A percentile compares a stretch with the other conserved stretches of the same genome.
These are phyloP conservation scores for Phytophthora boehmeriae DNA, from an alignment of 352 stramenopile genomes.

Conservation along the genomic window DNA sequence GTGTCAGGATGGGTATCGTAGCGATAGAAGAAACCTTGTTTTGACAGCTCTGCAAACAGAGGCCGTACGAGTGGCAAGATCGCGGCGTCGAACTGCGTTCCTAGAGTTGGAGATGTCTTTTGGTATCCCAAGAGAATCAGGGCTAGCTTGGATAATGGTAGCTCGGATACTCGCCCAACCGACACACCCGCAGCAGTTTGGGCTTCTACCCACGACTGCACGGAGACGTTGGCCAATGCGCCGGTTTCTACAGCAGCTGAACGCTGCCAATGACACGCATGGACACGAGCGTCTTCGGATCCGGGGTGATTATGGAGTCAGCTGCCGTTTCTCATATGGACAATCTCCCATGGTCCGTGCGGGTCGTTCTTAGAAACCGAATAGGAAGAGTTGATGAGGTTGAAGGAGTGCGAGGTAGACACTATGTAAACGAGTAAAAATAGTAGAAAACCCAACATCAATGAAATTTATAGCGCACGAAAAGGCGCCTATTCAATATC, in stretches of 20 bases:
- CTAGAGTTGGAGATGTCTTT: constrained; percentile 19
- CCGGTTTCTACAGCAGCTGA: background rate
- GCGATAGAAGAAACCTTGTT: constrained; percentile 8
- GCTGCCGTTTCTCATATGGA: too few relatives aligned
- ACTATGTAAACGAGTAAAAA: background rate
- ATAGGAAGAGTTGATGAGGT: background rate
- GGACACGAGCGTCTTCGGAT: background rate
- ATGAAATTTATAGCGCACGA: too few relatives aligned
- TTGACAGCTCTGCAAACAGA: constrained; percentile 1
- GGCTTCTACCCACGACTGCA: constrained; percentile 7
- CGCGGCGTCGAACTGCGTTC: constrained; percentile 5
- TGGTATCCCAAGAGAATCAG: constrained; percentile 5
- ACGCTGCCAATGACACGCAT: background rate
- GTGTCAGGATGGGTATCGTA: constrained; percentile 5
- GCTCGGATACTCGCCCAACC: constrained; percentile 16
- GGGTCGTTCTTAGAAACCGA: background rate
- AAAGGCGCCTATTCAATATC: too few relatives aligned
- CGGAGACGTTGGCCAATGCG: background rate
- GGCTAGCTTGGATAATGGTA: constrained; percentile 3
- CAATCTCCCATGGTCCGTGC: background rate
- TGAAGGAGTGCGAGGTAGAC: background rate
- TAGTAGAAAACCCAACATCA: too few relatives aligned
- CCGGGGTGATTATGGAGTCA: background rate
- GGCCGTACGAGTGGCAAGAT: constrained; percentile 8
- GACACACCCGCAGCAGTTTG: constrained; percentile 18